Conservation (phyloP, 2,329 filamentous ascomycete genomes). For the Calonectria pseudoturangicola region DNA sequence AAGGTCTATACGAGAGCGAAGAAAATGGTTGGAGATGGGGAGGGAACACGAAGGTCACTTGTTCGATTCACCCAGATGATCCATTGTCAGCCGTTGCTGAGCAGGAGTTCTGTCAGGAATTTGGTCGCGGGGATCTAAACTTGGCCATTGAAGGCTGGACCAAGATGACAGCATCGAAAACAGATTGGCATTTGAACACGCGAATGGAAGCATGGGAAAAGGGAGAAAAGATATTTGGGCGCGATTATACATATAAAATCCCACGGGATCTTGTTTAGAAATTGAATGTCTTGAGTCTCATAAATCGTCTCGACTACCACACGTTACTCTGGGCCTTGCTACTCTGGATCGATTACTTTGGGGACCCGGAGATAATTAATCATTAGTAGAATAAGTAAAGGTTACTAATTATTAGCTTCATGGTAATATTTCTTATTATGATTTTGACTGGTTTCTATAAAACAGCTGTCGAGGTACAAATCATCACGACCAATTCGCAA, state of each 20-base stretch:
- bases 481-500: not conserved
- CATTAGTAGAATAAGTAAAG: too few relatives aligned
- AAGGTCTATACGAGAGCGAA: constrained; percentile 28
- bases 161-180: constrained; percentile 23
- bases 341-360: too few relatives aligned
- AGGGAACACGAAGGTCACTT: constrained; percentile 18
- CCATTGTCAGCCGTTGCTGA: constrained; percentile 24
- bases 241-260: not conserved
- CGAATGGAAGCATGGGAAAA: constrained; percentile 29
- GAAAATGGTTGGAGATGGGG: constrained; percentile 31
- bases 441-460: too few relatives aligned
- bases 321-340: too few relatives aligned
- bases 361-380: too few relatives aligned
- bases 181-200: constrained; percentile 16
- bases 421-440: too few relatives aligned
- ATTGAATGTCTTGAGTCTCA: not conserved
- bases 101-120: constrained; percentile 25
- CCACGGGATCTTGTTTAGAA: constrained; percentile 19
- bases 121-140: not conserved
- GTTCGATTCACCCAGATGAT: constrained; percentile 21
- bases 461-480: not conserved
- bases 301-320: too few relatives aligned
- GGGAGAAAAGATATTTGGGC: constrained; percentile 16
- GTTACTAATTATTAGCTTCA: too few relatives aligned
- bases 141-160: constrained; percentile 30